Evolutionary conservation across 352 stramenopile species (phyloP).

Genomic region (Phytophthora constricta): DNA sequence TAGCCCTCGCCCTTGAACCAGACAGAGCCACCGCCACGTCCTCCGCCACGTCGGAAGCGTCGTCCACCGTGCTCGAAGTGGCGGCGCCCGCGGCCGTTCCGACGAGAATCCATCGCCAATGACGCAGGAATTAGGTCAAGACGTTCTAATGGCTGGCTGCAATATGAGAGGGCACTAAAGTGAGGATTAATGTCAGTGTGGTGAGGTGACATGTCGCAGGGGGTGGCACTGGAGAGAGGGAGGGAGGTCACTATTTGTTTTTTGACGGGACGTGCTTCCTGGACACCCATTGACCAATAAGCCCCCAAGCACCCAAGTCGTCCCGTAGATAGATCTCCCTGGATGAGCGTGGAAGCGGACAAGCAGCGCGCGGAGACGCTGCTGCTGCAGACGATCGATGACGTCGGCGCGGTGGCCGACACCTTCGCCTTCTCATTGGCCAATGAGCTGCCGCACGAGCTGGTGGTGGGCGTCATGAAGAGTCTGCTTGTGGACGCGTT

Average conservation of each 20-base stretch:
- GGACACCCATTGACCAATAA: constrained; percentile 32
- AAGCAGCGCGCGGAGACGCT: constrained; percentile 79
- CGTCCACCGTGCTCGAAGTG: constrained; percentile 31
- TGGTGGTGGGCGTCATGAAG: constrained; percentile 96
- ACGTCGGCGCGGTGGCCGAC: constrained; percentile 64
- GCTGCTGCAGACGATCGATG: constrained; percentile 65
- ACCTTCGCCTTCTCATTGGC: constrained; percentile 84
- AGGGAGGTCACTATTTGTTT: no score
- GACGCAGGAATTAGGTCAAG: no score
- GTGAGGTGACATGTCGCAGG: neutral
- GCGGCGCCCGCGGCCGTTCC: constrained; percentile 27
- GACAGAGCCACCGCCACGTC: constrained; percentile 14
- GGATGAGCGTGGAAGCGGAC: constrained; percentile 60
- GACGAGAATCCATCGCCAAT: constrained; percentile 37
- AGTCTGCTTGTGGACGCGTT: constrained; percentile 95
- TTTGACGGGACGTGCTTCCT: neutral
- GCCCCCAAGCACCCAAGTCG: neutral
- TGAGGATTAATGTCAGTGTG: no score
- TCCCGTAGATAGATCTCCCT: no score
- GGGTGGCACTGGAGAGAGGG: no score
- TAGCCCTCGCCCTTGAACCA: constrained; percentile 72
- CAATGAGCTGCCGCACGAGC: constrained; percentile 89
- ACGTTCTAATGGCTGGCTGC: constrained; percentile 6
- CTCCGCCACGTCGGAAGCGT: constrained; percentile 22
- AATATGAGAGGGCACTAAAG: no score